Conservation (phyloP, 1,139 yeast species). For the Hansenula sp. region DNA sequence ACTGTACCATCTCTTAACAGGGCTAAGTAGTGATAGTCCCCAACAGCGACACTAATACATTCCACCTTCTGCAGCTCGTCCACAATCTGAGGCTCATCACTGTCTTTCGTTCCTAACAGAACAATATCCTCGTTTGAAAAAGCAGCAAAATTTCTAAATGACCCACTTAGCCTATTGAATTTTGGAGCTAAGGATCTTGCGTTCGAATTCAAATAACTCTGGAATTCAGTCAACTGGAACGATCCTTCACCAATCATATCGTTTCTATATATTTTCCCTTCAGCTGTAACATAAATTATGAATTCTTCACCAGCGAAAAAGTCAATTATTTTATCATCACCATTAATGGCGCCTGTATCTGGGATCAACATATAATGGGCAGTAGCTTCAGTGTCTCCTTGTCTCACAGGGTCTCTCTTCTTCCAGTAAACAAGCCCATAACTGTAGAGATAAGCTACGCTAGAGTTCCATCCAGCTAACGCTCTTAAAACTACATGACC, state of each 20-base stretch:
- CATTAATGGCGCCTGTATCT: slow-evolving; percentile 29
- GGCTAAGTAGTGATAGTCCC: slow-evolving; percentile 73
- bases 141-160: slow-evolving; percentile 46
- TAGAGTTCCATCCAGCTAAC: slow-evolving; percentile 68
- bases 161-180: slow-evolving; percentile 47
- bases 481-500: slow-evolving; percentile 40
- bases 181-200: slow-evolving; percentile 15
- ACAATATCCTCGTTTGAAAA: slow-evolving; percentile 51
- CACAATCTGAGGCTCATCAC: slow-evolving; percentile 17
- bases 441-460: slow-evolving; percentile 45
- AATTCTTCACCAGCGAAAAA: slow-evolving; percentile 52
- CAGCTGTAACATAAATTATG: slow-evolving; percentile 44
- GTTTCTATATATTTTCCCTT: slow-evolving; percentile 43
- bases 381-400: slow-evolving; percentile 24
- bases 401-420: slow-evolving; percentile 33
- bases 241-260: slow-evolving; percentile 24
- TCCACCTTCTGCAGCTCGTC: slow-evolving; percentile 43
- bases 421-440: slow-evolving; percentile 65
- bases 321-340: slow-evolving; percentile 42
- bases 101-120: slow-evolving; percentile 36
- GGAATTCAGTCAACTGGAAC: slow-evolving; percentile 21
- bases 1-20: slow-evolving; percentile 55
- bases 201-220: slow-evolving; percentile 4
- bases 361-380: slow-evolving; percentile 43
- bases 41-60: slow-evolving; percentile 58